These are phyloP conservation scores for Saksenaea oblongispora DNA, from an alignment of 371 early-diverging fungal genomes.

Conservation along the genomic window DNA sequence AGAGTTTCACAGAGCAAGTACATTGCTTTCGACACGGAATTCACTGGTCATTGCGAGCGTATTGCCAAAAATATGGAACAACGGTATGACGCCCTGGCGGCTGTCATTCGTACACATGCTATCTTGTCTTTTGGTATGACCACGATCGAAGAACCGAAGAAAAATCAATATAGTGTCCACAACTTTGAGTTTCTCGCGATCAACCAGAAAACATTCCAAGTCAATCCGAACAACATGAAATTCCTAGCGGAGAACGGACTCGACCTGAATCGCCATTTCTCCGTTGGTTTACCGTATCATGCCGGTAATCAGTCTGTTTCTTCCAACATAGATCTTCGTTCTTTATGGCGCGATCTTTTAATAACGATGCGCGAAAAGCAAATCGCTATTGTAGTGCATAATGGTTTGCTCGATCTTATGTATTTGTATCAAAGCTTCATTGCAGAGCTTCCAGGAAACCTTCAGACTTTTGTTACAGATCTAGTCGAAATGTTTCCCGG, in stretches of 20 bases:
- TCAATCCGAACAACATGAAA: constrained; percentile 66
- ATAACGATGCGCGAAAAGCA: constrained; percentile 17
- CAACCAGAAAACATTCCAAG: constrained; percentile 42
- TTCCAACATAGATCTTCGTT: not conserved
- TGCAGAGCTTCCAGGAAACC: constrained; percentile 66
- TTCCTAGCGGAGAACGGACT: constrained; percentile 84
- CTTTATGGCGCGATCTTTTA: constrained; percentile 43
- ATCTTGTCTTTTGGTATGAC: constrained; percentile 83
- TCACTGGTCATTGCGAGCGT: constrained; percentile 73
- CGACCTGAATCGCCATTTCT: constrained; percentile 76
- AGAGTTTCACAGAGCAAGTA: constrained; percentile 52
- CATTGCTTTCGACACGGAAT: constrained; percentile 88
- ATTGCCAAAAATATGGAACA: constrained; percentile 60
- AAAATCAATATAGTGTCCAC: constrained; percentile 8
- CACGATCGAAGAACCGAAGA: constrained; percentile 13
- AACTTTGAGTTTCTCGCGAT: constrained; percentile 28
- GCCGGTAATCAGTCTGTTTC: constrained; percentile 35
- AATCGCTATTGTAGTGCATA: constrained; percentile 82
- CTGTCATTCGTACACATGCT: constrained; percentile 69
- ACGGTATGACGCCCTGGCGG: constrained; percentile 70
- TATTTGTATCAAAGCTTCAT: constrained; percentile 88
- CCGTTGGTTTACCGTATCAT: constrained; percentile 75
- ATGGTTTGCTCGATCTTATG: constrained; percentile 88
- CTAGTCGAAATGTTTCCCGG: constrained; percentile 77
- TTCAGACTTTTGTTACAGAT: constrained; percentile 74